Conservation (phyloP, 2,329 filamentous ascomycete genomes). For the Colletotrichum filicis region DNA sequence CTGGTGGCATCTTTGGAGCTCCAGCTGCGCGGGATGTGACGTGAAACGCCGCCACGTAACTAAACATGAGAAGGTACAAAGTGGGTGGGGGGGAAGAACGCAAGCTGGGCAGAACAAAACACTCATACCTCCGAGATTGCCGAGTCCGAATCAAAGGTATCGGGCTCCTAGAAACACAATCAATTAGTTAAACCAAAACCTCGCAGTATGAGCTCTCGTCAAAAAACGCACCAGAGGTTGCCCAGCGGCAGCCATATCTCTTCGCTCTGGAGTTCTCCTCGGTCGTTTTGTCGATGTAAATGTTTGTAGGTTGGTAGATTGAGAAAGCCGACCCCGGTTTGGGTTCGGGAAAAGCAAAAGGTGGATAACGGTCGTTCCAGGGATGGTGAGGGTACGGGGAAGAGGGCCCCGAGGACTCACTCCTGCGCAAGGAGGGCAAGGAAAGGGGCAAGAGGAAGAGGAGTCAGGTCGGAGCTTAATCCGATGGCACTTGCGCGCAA, state of each 20-base stretch:
- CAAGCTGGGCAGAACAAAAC: too few species aligned
- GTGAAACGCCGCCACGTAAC: constrained; percentile 18
- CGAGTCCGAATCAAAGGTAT: constrained; percentile 29
- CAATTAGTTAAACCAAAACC: background rate
- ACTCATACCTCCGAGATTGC: constrained; percentile 17
- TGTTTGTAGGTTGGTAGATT: background rate
- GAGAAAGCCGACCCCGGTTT: background rate
- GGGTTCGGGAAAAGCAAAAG: background rate
- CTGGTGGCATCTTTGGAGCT: background rate
- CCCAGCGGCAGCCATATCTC: background rate
- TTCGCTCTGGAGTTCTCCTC: background rate
- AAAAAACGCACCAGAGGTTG: background rate
- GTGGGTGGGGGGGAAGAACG: background rate
- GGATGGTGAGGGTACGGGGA: background rate
- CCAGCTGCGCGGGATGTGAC: background rate
- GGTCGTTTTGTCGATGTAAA: background rate
- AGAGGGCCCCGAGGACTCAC: background rate
- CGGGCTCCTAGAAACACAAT: background rate
- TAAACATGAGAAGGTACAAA: background rate
- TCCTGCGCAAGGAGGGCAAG: too few species aligned
- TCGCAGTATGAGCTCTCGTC: background rate
- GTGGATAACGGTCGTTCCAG: background rate
- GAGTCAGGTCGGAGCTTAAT: constrained; percentile 12
- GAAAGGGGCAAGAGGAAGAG: background rate
- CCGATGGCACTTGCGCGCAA: constrained; percentile 2